Conservation (phyloP, 2,329 filamentous ascomycete species). For the Diaporthe citri region DNA sequence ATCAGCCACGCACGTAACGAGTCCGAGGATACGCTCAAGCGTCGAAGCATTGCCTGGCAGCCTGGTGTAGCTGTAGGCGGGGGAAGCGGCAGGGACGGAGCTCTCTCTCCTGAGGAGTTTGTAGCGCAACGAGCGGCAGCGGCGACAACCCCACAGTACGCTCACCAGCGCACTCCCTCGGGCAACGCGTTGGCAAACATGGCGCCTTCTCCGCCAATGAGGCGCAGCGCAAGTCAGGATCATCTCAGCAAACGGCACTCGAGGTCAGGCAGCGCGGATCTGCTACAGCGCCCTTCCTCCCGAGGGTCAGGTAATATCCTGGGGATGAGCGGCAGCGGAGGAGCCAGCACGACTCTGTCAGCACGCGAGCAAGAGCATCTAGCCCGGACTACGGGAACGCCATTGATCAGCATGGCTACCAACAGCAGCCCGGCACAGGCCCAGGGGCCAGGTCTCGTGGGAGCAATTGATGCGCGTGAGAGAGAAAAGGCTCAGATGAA, state of each 20-base stretch:
- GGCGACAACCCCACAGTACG: slow-evolving; percentile 66
- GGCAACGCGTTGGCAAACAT: slow-evolving; percentile 59
- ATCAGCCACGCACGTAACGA: slow-evolving; percentile 59
- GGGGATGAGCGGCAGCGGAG: slow-evolving; percentile 58
- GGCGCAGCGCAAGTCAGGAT: slow-evolving; percentile 56
- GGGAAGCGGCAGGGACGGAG: slow-evolving; percentile 61
- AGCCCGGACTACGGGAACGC: slow-evolving; percentile 83
- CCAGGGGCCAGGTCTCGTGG: slow-evolving; percentile 75
- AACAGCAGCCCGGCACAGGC: slow-evolving; percentile 59
- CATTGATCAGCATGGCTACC: slow-evolving; percentile 77
- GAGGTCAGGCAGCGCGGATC: slow-evolving; percentile 61
- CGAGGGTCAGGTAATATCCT: slow-evolving; percentile 68
- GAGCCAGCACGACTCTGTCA: slow-evolving; percentile 72
- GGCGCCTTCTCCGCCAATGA: slow-evolving; percentile 57
- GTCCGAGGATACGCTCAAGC: slow-evolving; percentile 63
- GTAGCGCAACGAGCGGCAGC: slow-evolving; percentile 81
- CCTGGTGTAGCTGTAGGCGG: slow-evolving; percentile 71
- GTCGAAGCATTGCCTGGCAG: slow-evolving; percentile 83
- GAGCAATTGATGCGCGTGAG: slow-evolving; percentile 84
- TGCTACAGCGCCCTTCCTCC: slow-evolving; percentile 68
- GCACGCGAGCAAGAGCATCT: slow-evolving; percentile 91
- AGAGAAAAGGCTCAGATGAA: slow-evolving; percentile 80
- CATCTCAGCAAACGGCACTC: slow-evolving; percentile 55
- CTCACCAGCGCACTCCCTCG: slow-evolving; percentile 72
- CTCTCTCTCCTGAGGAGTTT: slow-evolving; percentile 82